A percentile compares a stretch with the other conserved stretches of the same genome.
phyloP scores from a whole-genome alignment of 2,329 filamentous ascomycete genomes.

The Graphilbum ipis-grandicollis region DNA sequence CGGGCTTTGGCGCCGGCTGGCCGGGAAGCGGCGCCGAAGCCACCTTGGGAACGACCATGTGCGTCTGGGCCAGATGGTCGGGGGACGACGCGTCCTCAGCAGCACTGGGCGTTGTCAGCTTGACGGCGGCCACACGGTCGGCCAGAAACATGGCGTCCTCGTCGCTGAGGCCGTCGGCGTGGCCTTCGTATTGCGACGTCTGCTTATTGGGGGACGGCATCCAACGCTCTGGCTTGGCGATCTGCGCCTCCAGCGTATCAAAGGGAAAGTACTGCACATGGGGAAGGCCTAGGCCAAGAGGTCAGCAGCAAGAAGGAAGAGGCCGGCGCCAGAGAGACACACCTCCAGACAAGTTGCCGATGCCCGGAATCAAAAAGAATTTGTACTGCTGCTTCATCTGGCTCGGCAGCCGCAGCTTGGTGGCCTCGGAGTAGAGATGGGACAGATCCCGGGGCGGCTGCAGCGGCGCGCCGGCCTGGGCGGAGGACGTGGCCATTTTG shows the following conservation, averaged over 20 bases:
- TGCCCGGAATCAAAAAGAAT: slow-evolving; percentile 53
- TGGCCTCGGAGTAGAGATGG: slow-evolving; percentile 59
- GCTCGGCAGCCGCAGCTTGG: slow-evolving; percentile 46
- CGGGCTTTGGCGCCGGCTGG: slow-evolving; percentile 30
- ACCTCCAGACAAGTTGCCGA: slow-evolving; percentile 46
- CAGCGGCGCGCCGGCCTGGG: too few relatives aligned
- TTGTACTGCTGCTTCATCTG: slow-evolving; percentile 71
- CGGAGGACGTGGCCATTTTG: too few relatives aligned
- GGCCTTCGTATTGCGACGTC: slow-evolving; percentile 16
- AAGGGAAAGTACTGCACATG: slow-evolving; percentile 74
- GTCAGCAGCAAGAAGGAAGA: background rate
- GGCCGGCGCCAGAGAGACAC: too few relatives aligned
- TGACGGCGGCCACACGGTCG: slow-evolving; percentile 16
- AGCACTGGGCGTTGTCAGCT: slow-evolving; percentile 5
- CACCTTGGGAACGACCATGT: slow-evolving; percentile 56
- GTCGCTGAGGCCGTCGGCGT: slow-evolving; percentile 17
- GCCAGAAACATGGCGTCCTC: slow-evolving; percentile 19
- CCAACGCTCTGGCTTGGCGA: slow-evolving; percentile 59
- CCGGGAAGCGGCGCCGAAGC: slow-evolving; percentile 22
- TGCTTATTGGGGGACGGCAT: slow-evolving; percentile 45
- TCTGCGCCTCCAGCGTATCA: slow-evolving; percentile 73
- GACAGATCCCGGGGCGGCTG: slow-evolving; percentile 52
- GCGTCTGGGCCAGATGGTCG: slow-evolving; percentile 19
- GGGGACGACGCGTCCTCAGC: slow-evolving; percentile 10
- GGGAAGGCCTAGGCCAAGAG: slow-evolving; percentile 48